These are phyloP conservation scores for Phytophthora litchii DNA, from an alignment of 352 stramenopile species.

Conservation along the genomic window DNA sequence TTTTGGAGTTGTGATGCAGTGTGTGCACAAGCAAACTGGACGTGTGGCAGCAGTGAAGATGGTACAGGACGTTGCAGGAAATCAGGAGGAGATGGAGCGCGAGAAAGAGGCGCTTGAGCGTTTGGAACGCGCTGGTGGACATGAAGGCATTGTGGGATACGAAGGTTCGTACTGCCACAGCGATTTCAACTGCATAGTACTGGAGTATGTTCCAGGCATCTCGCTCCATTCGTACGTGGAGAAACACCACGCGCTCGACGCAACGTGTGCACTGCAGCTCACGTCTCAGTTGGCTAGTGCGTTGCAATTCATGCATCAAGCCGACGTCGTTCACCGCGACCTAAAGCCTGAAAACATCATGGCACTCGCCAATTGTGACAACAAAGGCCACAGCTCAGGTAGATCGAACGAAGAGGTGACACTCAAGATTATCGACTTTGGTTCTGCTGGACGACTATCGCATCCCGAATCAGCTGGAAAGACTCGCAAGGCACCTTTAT, in stretches of 20 bases:
- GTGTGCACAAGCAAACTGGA: slow-evolving; percentile 66
- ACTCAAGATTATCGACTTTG: slow-evolving; percentile 91
- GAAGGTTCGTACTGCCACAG: slow-evolving; percentile 72
- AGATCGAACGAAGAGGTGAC: slow-evolving; percentile 37
- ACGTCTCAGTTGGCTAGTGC: slow-evolving; percentile 68
- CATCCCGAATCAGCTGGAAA: slow-evolving; percentile 20
- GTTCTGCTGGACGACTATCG: slow-evolving; percentile 56
- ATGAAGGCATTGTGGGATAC: slow-evolving; percentile 68
- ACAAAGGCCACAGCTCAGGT: slow-evolving; percentile 2
- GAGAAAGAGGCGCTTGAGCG: slow-evolving; percentile 61
- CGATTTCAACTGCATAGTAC: slow-evolving; percentile 85
- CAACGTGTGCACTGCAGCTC: slow-evolving; percentile 54
- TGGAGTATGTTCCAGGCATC: slow-evolving; percentile 72
- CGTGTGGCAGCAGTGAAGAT: slow-evolving; percentile 79
- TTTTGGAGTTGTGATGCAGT: slow-evolving; percentile 89
- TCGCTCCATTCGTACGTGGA: slow-evolving; percentile 78
- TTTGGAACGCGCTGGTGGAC: slow-evolving; percentile 63
- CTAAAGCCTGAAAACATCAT: slow-evolving; percentile 92
- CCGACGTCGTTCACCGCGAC: slow-evolving; percentile 83
- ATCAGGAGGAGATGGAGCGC: slow-evolving; percentile 59
- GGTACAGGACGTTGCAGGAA: slow-evolving; percentile 63
- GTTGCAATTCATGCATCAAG: slow-evolving; percentile 68
- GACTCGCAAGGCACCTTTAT: slow-evolving; percentile 43
- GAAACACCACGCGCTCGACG: slow-evolving; percentile 50
- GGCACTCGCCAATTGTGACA: slow-evolving; percentile 31